Evolutionary conservation across 164 flowering plant genomes (phyloP).

Genomic region (Brasenia schreberi): DNA sequence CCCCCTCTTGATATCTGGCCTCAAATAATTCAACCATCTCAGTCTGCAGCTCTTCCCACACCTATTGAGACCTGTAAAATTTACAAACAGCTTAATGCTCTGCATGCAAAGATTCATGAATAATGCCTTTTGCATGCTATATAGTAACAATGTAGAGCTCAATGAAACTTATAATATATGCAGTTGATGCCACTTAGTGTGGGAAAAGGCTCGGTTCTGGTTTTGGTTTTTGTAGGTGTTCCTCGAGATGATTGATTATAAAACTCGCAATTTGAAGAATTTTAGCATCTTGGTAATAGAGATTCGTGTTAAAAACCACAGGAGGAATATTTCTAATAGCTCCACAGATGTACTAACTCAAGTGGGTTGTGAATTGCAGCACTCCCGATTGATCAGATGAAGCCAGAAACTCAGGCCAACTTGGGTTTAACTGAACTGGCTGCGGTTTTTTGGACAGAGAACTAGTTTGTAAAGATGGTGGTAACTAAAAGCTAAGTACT

Average conservation of each 20-base stretch:
- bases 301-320: no score
- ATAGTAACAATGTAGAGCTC: no score
- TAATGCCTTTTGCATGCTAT: no score
- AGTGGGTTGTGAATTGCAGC: background rate
- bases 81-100: background rate
- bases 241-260: no score
- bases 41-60: constrained; percentile 11
- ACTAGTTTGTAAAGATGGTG: background rate
- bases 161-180: no score
- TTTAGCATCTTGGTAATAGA: no score
- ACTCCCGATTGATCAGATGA: background rate
- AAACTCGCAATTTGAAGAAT: no score
- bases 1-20: constrained; percentile 9
- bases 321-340: background rate
- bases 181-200: no score
- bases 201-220: no score
- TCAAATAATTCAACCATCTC: constrained; percentile 11
- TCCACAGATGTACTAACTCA: background rate
- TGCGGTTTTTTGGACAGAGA: background rate
- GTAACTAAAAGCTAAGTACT: background rate
- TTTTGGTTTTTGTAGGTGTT: no score
- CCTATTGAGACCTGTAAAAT: constrained; percentile 8
- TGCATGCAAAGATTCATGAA: no score
- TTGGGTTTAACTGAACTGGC: background rate
- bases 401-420: background rate